phyloP scores from a whole-genome alignment of 78 protist species.

The Protostelium mycophagum region DNA sequence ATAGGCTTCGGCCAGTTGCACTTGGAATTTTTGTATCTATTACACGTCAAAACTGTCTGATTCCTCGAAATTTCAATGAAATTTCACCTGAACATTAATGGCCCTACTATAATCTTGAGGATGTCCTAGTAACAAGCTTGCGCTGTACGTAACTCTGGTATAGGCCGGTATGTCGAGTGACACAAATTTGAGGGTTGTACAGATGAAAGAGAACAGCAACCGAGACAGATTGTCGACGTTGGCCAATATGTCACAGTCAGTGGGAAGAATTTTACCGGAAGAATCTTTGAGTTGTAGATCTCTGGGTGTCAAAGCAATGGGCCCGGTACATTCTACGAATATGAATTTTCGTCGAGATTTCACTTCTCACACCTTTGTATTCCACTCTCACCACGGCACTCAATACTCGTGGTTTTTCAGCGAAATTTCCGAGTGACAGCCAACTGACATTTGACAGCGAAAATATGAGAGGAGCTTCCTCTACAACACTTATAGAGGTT shows the following conservation, averaged over 20 bases:
- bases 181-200: slow-evolving; percentile 7
- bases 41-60: not conserved
- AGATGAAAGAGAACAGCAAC: not conserved
- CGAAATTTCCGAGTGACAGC: not conserved
- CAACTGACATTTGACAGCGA: not conserved
- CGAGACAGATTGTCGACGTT: not conserved
- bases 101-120: slow-evolving; percentile 13
- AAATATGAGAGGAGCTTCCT: not conserved
- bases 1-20: slow-evolving; percentile 46
- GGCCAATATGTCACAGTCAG: slow-evolving; percentile 17
- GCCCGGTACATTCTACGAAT: not conserved
- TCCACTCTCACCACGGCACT: not conserved
- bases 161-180: slow-evolving; percentile 17
- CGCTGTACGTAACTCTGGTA: slow-evolving; percentile 17
- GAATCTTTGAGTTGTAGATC: slow-evolving; percentile 26
- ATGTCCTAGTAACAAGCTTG: slow-evolving; percentile 26
- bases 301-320: slow-evolving; percentile 1
- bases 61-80: too few species aligned
- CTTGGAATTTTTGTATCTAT: slow-evolving; percentile 26
- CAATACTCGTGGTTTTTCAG: not conserved
- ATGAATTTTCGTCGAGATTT: too few species aligned
- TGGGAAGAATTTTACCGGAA: slow-evolving; percentile 4
- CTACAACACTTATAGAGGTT: not conserved
- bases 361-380: not conserved
- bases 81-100: slow-evolving; percentile 25